Conservation (phyloP, 1,284 basidiomycete genomes). For the Ustilago cynodontis region DNA sequence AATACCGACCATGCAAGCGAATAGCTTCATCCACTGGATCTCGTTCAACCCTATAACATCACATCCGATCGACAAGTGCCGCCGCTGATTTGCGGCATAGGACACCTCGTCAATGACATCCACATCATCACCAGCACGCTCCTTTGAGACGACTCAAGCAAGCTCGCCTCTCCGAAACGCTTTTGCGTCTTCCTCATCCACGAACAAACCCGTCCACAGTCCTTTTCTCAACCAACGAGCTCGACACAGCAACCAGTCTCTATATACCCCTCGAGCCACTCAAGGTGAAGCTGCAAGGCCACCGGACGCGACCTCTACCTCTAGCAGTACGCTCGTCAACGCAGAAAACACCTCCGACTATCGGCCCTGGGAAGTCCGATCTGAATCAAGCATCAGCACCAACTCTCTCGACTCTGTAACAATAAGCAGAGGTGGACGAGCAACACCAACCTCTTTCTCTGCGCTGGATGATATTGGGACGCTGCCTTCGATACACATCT, state of each 20-base stretch:
- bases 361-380: slow-evolving; percentile 41
- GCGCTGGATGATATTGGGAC: slow-evolving; percentile 34
- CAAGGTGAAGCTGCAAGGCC: neutral
- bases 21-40: neutral
- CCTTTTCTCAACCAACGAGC: slow-evolving; percentile 23
- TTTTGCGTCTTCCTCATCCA: slow-evolving; percentile 36
- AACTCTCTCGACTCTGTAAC: slow-evolving; percentile 29
- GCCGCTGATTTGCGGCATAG: neutral
- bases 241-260: neutral
- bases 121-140: slow-evolving; percentile 27
- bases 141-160: slow-evolving; percentile 42
- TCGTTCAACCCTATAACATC: neutral
- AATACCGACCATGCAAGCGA: slow-evolving; percentile 17
- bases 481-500: slow-evolving; percentile 36
- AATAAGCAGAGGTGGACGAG: slow-evolving; percentile 7
- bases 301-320: slow-evolving; percentile 49
- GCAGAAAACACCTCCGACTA: slow-evolving; percentile 38
- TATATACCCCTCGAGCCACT: neutral
- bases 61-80: neutral
- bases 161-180: slow-evolving; percentile 30
- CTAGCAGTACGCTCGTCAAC: slow-evolving; percentile 54
- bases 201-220: slow-evolving; percentile 27
- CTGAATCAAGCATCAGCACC: slow-evolving; percentile 16
- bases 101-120: slow-evolving; percentile 25
- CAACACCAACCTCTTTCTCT: slow-evolving; percentile 15